Conservation (phyloP, 2,329 filamentous ascomycete species). For the Talaromyces sp. region DNA sequence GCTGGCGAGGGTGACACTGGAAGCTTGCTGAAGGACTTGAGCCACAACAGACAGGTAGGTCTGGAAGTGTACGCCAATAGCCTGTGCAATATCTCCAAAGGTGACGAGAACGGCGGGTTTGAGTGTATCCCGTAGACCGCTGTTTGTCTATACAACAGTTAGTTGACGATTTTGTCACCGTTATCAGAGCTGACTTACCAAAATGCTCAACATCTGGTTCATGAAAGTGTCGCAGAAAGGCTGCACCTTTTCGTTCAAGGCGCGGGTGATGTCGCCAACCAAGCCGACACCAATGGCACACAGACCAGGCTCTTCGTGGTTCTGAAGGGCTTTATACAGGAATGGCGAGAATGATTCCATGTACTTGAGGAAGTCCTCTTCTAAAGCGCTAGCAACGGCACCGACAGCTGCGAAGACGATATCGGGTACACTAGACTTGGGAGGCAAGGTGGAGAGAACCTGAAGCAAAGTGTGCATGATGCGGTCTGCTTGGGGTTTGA, state of each 20-base stretch:
- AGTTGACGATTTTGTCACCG: conserved; percentile 32
- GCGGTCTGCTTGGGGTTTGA: conserved; percentile 82
- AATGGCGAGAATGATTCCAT: conserved; percentile 94
- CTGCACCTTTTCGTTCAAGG: conserved; percentile 83
- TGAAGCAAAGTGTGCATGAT: conserved; percentile 89
- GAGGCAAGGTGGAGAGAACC: conserved; percentile 70
- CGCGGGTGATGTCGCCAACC: conserved; percentile 92
- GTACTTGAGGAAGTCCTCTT: conserved; percentile 92
- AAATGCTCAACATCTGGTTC: conserved; percentile 82
- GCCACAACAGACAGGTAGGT: conserved; percentile 89
- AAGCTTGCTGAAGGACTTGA: conserved; percentile 89
- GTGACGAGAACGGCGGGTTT: conserved; percentile 97
- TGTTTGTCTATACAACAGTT: conserved; percentile 50
- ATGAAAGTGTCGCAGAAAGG: conserved; percentile 97
- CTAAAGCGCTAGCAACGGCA: conserved; percentile 83
- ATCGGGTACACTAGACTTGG: conserved; percentile 92
- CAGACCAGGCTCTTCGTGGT: conserved; percentile 90
- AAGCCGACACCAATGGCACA: conserved; percentile 97
- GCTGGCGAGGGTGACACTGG: conserved; percentile 70
- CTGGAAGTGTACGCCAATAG: conserved; percentile 88
- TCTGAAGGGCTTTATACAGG: conserved; percentile 88
- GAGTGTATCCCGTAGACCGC: conserved; percentile 49
- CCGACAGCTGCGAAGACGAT: conserved; percentile 89
- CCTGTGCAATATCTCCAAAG: conserved; percentile 95
- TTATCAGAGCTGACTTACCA: conserved; percentile 9